Base-by-base conservation (phyloP, 805 yeast genomes). In the Pichia californica region DNA sequence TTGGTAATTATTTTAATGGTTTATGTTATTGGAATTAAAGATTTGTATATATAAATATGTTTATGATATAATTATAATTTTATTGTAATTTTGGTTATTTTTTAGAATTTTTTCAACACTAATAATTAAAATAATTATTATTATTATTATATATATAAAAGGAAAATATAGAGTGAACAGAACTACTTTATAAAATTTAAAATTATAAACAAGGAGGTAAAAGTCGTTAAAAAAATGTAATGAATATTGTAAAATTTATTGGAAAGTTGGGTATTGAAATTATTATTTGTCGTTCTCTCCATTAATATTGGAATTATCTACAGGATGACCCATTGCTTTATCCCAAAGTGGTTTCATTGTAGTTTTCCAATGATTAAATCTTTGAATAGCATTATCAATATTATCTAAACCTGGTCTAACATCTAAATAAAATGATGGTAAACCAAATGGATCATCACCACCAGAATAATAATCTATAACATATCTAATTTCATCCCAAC, bases 381-480 rank as follows among this genome's bases (percentile, higher is more conserved):
- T 73, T 59, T 88, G 98, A 42, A 61, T 55, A 3, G 81, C 87
- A 52, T 72, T 81, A 1, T 67, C 63, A 1, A 78, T 54, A 46
- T 71, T 71, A 62, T 93, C 99, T 49, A 88, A 67, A 0, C 96
- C 99, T 0, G 99, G 99, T 53, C 99, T 78, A 15, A 94, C 96
- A 64, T 93, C 99, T 50, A 94, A 73, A 63, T 78, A 80, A 61
- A 93, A 93, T 2, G 95, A 76, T 6, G 99, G 98, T 78, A 82
- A 76, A 3, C 95, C 96, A 33, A 84, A 79, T 16, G 74, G 80
- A 53, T 83, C 95, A 52, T 88, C 96, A 6, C 96, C 95, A 3
- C 95, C 96, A n/a, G 50, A 36, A 61, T 93, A 93, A 62, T 91
- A 93, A 62, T 93, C 99, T 55, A 93, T 88, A 26, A 93, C 95